These are phyloP conservation scores for Pinus taeda DNA, from an alignment of 75 land plant genomes.

Conservation along the genomic window DNA sequence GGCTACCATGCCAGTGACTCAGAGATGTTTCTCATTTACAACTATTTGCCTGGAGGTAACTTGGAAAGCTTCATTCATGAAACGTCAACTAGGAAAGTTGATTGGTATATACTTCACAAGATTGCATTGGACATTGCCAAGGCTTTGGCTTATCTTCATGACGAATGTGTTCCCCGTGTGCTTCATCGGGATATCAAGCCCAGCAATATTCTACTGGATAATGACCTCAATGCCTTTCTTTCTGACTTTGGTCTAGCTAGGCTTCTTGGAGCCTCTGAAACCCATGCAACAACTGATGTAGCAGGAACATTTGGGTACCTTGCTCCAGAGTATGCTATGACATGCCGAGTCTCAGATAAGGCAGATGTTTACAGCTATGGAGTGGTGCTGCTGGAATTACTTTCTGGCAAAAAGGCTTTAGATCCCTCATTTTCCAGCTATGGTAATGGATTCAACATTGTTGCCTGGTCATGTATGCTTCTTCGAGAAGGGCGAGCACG, in stretches of 20 bases:
- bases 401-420: constrained; percentile 66
- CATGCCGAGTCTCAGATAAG: constrained; percentile 74
- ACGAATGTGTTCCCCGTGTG: constrained; percentile 62
- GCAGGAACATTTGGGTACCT: constrained; percentile 84
- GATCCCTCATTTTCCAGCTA: constrained; percentile 62
- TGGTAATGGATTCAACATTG: constrained; percentile 76
- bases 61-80: constrained; percentile 57
- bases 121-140: constrained; percentile 64
- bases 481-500: constrained; percentile 31
- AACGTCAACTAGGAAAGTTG: constrained; percentile 17
- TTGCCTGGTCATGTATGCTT: constrained; percentile 57
- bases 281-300: constrained; percentile 84
- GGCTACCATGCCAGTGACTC: constrained; percentile 73
- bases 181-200: constrained; percentile 81
- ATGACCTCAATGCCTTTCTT: constrained; percentile 60
- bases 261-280: constrained; percentile 67
- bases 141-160: constrained; percentile 62
- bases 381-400: constrained; percentile 71
- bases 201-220: constrained; percentile 71
- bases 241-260: constrained; percentile 82
- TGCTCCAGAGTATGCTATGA: constrained; percentile 79
- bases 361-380: constrained; percentile 86
- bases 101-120: constrained; percentile 52
- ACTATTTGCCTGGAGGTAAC: constrained; percentile 72
- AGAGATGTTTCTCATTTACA: constrained; percentile 75